Conservation (phyloP, 2,329 filamentous ascomycete genomes). For the Dactylellina haptotyla region DNA sequence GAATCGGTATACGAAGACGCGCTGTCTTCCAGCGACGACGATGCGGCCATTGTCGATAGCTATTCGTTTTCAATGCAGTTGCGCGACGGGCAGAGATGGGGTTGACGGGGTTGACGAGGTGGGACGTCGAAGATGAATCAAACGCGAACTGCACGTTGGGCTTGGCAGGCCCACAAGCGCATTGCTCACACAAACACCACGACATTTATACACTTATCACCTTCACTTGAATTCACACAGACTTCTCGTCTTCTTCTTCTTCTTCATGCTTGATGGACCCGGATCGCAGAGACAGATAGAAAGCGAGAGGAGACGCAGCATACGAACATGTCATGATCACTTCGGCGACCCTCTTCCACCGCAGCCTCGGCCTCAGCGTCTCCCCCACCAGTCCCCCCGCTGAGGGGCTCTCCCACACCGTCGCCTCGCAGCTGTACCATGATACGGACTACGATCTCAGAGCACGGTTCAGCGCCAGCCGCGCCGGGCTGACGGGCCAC, state of each 20-base stretch:
- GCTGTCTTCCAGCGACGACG: constrained; percentile 15
- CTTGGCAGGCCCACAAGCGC: not conserved
- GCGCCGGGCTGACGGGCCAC: constrained; percentile 8
- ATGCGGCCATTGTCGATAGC: constrained; percentile 22
- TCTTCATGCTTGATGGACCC: not conserved
- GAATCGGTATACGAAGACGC: constrained; percentile 23
- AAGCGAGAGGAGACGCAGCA: not conserved
- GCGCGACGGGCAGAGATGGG: too few relatives aligned
- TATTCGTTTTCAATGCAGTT: not conserved
- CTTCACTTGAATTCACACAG: too few relatives aligned
- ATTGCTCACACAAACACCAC: not conserved
- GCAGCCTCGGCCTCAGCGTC: constrained; percentile 26
- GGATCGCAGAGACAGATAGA: not conserved
- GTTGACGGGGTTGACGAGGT: too few relatives aligned
- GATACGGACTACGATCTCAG: constrained; percentile 31
- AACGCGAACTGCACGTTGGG: not conserved
- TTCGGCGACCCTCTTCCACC: constrained; percentile 34
- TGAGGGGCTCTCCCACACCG: constrained; percentile 14
- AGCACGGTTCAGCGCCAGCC: constrained; percentile 5
- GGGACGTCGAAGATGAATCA: not conserved
- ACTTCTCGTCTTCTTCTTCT: not conserved
- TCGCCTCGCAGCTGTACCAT: constrained; percentile 29
- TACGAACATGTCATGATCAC: constrained; percentile 52
- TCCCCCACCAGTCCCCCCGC: constrained; percentile 3
- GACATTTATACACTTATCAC: not conserved